A percentile compares a stretch with the other conserved stretches of the same genome.
Evolutionary conservation across 164 flowering plant genomes (phyloP).

Genomic region (Euptelea pleiosperma): DNA sequence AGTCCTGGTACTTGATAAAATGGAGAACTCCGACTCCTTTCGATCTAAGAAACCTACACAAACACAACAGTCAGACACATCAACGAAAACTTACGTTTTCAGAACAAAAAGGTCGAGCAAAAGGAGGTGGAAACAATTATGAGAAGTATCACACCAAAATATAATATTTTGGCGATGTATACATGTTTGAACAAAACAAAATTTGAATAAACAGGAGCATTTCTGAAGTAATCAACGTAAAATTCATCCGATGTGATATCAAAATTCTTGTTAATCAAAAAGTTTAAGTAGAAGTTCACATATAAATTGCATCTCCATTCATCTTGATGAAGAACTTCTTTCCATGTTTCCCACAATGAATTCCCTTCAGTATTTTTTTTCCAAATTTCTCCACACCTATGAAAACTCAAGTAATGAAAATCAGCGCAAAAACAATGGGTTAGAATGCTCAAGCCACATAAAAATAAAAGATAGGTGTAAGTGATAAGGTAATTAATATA

Average conservation of each 20-base stretch:
- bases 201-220: too few species aligned
- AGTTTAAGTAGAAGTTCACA: not conserved
- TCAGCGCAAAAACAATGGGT: not conserved
- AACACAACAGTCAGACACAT: too few species aligned
- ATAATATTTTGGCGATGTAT: too few species aligned
- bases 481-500: slow-evolving; percentile 25
- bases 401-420: slow-evolving; percentile 2
- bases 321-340: slow-evolving; percentile 94
- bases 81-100: too few species aligned
- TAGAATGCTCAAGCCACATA: not conserved
- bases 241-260: not conserved
- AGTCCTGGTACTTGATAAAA: slow-evolving; percentile 93
- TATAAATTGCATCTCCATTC: slow-evolving; percentile 75
- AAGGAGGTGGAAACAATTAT: too few species aligned
- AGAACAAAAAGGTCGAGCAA: too few species aligned
- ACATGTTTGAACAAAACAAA: too few species aligned
- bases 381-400: slow-evolving; percentile 97
- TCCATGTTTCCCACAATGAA: slow-evolving; percentile 99
- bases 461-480: slow-evolving; percentile 6
- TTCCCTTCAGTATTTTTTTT: slow-evolving; percentile 92
- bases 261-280: not conserved
- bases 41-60: slow-evolving; percentile 55
- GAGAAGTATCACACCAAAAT: too few species aligned
- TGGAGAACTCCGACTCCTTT: slow-evolving; percentile 52
- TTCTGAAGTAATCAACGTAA: not conserved